phyloP scores from a whole-genome alignment of 2,329 filamentous ascomycete genomes.

The Xylaria sp. region DNA sequence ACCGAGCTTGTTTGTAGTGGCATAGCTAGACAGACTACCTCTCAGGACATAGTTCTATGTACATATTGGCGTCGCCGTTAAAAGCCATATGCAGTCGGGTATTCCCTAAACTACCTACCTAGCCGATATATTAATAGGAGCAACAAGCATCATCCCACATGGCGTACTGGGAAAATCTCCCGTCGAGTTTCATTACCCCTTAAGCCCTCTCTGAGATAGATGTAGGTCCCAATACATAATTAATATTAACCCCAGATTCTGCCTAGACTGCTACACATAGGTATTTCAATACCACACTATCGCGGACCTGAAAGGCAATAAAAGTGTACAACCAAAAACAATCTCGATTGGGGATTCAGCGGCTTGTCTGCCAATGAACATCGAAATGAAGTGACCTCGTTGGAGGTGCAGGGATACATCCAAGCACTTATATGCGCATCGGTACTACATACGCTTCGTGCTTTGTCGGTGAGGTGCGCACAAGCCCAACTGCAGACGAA shows the following conservation, averaged over 20 bases:
- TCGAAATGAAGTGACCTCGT: constrained; percentile 1
- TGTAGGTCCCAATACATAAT: not conserved
- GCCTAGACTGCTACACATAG: not conserved
- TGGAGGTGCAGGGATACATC: not conserved
- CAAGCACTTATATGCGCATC: not conserved
- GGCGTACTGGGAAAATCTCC: constrained; percentile 22
- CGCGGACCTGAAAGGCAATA: not conserved
- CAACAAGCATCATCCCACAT: constrained; percentile 31
- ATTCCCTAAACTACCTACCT: not conserved
- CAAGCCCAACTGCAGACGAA: constrained; percentile 23
- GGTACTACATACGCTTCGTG: not conserved
- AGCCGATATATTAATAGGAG: not conserved
- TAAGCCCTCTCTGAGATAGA: not conserved
- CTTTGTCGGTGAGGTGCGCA: constrained; percentile 26
- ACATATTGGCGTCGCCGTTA: constrained; percentile 3
- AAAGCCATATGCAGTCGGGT: not conserved
- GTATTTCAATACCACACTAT: too few relatives aligned
- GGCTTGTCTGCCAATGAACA: constrained; percentile 6
- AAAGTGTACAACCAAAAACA: constrained; percentile 2
- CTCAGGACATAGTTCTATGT: not conserved
- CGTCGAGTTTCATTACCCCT: constrained; percentile 29
- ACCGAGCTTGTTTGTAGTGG: not conserved
- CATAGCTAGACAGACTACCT: not conserved
- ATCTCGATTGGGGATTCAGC: not conserved
- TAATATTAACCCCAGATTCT: not conserved